Conservation (phyloP, 169 alveolate species). For the Sarcocystis neurona region DNA sequence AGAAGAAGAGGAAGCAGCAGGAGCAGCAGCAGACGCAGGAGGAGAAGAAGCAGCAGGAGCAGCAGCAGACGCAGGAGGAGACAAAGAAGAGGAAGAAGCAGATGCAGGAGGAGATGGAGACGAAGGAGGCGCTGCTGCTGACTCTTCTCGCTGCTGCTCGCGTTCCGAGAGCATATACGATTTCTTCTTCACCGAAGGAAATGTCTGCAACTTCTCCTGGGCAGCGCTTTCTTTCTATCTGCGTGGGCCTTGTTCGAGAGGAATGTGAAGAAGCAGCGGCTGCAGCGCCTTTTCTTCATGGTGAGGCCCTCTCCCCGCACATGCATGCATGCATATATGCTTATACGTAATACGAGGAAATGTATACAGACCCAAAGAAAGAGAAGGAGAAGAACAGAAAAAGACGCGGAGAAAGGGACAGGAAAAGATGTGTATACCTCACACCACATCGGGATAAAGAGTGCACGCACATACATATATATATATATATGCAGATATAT, state of each 20-base stretch:
- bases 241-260: constrained; percentile 31
- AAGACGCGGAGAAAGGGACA: too few species aligned
- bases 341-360: too few species aligned
- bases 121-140: background rate
- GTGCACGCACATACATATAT: too few species aligned
- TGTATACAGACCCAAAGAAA: too few species aligned
- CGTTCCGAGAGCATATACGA: constrained; percentile 78
- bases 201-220: background rate
- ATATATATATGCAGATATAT: too few species aligned
- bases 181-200: constrained; percentile 78
- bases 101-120: background rate
- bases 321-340: too few species aligned
- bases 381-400: too few species aligned
- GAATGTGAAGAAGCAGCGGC: background rate
- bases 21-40: background rate
- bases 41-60: background rate
- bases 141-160: constrained; percentile 76
- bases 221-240: background rate
- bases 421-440: too few species aligned
- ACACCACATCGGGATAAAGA: too few species aligned
- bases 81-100: background rate
- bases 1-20: background rate
- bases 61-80: background rate
- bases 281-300: background rate
- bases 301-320: too few species aligned